Percentiles rank a stretch among this genome's conserved stretches.
Conservation (phyloP, 805 yeast genomes). For the Millerago galiae region DNA sequence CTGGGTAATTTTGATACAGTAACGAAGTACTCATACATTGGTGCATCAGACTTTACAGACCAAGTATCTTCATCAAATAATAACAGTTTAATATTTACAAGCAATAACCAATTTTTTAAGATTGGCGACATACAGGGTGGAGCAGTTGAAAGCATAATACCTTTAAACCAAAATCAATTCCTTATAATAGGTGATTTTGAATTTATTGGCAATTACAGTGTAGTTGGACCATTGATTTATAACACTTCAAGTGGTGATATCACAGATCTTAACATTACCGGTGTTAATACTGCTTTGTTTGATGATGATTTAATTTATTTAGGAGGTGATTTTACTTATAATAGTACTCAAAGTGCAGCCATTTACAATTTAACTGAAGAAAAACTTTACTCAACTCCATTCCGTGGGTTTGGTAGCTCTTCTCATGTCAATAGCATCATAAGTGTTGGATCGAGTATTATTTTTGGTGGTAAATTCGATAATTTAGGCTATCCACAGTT, state of each 20-base stretch:
- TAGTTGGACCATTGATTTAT: conserved; percentile 27
- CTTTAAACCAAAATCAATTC: conserved; percentile 27
- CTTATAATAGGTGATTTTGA: conserved; percentile 25
- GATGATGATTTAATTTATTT: conserved; percentile 56
- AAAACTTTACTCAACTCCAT: conserved; percentile 45
- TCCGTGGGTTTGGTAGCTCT: conserved; percentile 66
- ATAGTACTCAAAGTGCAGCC: conserved; percentile 51
- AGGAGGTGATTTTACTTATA: conserved; percentile 70
- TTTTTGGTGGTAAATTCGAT: conserved; percentile 76
- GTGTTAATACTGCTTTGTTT: conserved; percentile 42
- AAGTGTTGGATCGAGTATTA: conserved; percentile 42
- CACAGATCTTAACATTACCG: conserved; percentile 20
- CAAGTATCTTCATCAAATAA: conserved; percentile 10
- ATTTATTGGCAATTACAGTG: conserved; percentile 16
- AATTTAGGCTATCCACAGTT: conserved; percentile 31
- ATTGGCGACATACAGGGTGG: conserved; percentile 22
- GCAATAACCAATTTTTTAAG: conserved; percentile 11
- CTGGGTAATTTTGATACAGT: conserved; percentile 34
- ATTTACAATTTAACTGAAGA: conserved; percentile 48
- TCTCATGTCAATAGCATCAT: conserved; percentile 59
- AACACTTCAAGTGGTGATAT: conserved; percentile 26
- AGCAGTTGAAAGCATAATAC: conserved; percentile 18
- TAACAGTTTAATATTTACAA: conserved; percentile 17
- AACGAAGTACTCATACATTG: conserved; percentile 28
- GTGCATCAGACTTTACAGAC: conserved; percentile 28